Evolutionary conservation across 495 filamentous ascomycete species (phyloP).

Genomic region (Evernia prunastri): DNA sequence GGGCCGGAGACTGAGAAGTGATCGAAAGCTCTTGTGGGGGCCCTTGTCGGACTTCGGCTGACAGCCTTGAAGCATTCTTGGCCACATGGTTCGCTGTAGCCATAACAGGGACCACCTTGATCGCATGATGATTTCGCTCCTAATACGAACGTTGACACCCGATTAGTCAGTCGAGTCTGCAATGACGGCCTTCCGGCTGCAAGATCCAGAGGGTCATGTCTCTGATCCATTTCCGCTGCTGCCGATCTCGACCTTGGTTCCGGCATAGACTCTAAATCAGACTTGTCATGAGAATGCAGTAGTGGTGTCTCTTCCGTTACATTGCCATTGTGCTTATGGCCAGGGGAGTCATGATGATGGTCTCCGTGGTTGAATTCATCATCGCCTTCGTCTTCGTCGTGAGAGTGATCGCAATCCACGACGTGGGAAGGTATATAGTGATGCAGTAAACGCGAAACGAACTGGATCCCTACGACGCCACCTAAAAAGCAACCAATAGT

Average conservation of each 20-base stretch:
- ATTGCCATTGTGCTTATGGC: constrained; percentile 17
- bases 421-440: constrained; percentile 83
- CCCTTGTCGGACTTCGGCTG: constrained; percentile 22
- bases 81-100: constrained; percentile 79
- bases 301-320: constrained; percentile 45
- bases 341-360: constrained; percentile 19
- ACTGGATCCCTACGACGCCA: constrained; percentile 78
- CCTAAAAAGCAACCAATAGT: constrained; percentile 71
- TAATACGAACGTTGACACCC: constrained; percentile 58
- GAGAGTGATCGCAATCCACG: constrained; percentile 84
- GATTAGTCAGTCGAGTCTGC: constrained; percentile 37
- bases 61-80: constrained; percentile 63
- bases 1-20: constrained; percentile 16
- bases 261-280: constrained; percentile 2
- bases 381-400: constrained; percentile 47
- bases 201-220: constrained; percentile 6
- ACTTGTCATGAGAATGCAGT: constrained; percentile 21
- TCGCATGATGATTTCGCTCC: constrained; percentile 66
- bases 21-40: constrained; percentile 18
- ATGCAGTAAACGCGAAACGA: constrained; percentile 74
- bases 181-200: constrained; percentile 34
- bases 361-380: constrained; percentile 27
- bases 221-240: constrained; percentile 9
- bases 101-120: constrained; percentile 69
- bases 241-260: constrained; percentile 12